A percentile compares a stretch with the other conserved stretches of the same genome.
These are phyloP conservation scores for Acidomyces sp. DNA, from an alignment of 495 filamentous ascomycete genomes.

Conservation along the genomic window DNA sequence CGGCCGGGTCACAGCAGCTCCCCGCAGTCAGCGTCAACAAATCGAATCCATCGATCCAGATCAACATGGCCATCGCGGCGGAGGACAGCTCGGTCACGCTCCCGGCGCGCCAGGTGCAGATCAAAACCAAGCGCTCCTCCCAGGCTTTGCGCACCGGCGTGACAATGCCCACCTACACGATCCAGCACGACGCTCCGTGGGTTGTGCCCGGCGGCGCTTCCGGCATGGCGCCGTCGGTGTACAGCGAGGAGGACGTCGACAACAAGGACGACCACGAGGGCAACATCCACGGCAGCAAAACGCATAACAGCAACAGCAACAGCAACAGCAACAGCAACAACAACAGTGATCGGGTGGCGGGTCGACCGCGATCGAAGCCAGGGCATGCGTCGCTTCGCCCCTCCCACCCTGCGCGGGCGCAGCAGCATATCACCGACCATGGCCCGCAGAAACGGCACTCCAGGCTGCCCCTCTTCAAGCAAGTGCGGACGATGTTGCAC, in stretches of 20 bases:
- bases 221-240: conserved; percentile 1
- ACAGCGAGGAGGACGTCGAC: conserved; percentile 10
- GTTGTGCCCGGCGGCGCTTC: neutral
- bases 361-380: neutral
- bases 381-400: conserved; percentile 6
- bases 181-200: conserved; percentile 14
- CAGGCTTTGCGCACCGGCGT: conserved; percentile 5
- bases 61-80: conserved; percentile 6
- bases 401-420: conserved; percentile 15
- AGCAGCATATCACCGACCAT: conserved; percentile 13
- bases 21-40: neutral
- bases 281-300: too few species aligned
- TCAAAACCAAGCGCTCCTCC: conserved; percentile 11
- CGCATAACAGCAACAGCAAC: too few species aligned
- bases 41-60: neutral
- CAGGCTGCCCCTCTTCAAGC: conserved; percentile 18
- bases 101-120: conserved; percentile 5
- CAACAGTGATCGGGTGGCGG: too few species aligned
- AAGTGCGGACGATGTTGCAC: conserved; percentile 18
- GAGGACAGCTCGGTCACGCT: conserved; percentile 6
- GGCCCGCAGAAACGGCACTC: conserved; percentile 12
- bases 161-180: conserved; percentile 14
- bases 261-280: too few species aligned
- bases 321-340: too few species aligned
- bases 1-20: neutral